Evolutionary conservation across 2,329 filamentous ascomycete genomes (phyloP).

Genomic region (Trichoderma lentiforme): DNA sequence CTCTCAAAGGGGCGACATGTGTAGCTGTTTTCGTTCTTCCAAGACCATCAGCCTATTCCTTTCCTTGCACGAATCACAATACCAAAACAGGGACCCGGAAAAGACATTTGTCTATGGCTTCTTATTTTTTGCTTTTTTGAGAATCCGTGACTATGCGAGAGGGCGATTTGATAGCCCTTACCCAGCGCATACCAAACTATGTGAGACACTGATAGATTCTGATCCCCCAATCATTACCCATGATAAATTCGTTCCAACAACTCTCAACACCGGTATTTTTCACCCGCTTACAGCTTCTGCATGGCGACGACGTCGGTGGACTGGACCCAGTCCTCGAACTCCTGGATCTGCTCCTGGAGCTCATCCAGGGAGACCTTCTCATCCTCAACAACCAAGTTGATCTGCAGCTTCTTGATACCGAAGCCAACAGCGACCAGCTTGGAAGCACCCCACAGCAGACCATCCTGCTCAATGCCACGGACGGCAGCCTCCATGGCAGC

Average conservation of each 20-base stretch:
- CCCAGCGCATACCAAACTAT: conserved; percentile 13
- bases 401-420: conserved; percentile 99
- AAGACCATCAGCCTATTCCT: neutral
- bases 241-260: conserved; percentile 18
- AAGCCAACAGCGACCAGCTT: conserved; percentile 88
- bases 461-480: conserved; percentile 81
- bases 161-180: conserved; percentile 17
- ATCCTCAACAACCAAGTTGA: conserved; percentile 96
- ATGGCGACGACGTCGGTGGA: conserved; percentile 87
- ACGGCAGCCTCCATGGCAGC: conserved; percentile 75
- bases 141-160: conserved; percentile 19
- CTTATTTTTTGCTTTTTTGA: conserved; percentile 10
- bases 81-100: neutral
- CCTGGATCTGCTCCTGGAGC: conserved; percentile 77
- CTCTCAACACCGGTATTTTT: neutral
- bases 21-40: neutral
- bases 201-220: conserved; percentile 19
- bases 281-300: conserved; percentile 74
- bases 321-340: conserved; percentile 93
- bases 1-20: accelerated
- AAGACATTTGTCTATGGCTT: conserved; percentile 17
- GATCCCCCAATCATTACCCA: conserved; percentile 19
- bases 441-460: conserved; percentile 92
- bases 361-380: conserved; percentile 89
- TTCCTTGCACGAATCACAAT: neutral